A percentile compares a stretch with the other conserved stretches of the same genome.
phyloP scores from a whole-genome alignment of 495 filamentous ascomycete species.

The Talaromyces ruber region DNA sequence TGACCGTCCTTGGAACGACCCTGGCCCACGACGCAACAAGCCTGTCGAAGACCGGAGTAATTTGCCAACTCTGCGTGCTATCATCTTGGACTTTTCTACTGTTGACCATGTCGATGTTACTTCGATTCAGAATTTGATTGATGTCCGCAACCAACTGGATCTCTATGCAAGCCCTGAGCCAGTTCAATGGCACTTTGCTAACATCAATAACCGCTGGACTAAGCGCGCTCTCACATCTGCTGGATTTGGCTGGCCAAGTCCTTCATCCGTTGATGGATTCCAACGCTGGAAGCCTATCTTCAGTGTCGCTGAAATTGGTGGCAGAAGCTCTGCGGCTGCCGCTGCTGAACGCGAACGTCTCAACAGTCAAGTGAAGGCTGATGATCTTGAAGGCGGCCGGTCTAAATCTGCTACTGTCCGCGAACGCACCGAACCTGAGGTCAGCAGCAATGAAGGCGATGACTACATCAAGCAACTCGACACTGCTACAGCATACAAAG shows the following conservation, averaged over 20 bases:
- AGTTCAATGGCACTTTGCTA: conserved; percentile 94
- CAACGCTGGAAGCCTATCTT: conserved; percentile 93
- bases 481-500: conserved; percentile 34
- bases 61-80: conserved; percentile 73
- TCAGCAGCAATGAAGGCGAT: conserved; percentile 13
- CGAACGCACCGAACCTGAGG: conserved; percentile 24
- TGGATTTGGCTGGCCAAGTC: conserved; percentile 82
- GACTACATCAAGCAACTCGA: conserved; percentile 37
- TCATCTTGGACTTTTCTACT: conserved; percentile 91
- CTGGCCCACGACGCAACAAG: conserved; percentile 62
- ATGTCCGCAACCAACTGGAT: conserved; percentile 96
- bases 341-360: conserved; percentile 47
- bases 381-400: conserved; percentile 31
- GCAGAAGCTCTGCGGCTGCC: conserved; percentile 55
- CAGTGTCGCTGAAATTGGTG: conserved; percentile 83
- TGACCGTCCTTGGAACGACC: conserved; percentile 95
- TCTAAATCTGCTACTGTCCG: conserved; percentile 20
- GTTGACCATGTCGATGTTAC: conserved; percentile 97
- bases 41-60: conserved; percentile 35
- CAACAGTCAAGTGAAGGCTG: conserved; percentile 16
- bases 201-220: conserved; percentile 95
- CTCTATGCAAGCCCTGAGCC: conserved; percentile 72
- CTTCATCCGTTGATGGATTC: conserved; percentile 43
- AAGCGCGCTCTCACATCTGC: conserved; percentile 89
- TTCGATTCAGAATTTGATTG: conserved; percentile 89